A percentile compares a stretch with the other conserved stretches of the same genome.
Evolutionary conservation across 1,284 basidiomycete genomes (phyloP).

Genomic region (Tranzscheliella williamsii): DNA sequence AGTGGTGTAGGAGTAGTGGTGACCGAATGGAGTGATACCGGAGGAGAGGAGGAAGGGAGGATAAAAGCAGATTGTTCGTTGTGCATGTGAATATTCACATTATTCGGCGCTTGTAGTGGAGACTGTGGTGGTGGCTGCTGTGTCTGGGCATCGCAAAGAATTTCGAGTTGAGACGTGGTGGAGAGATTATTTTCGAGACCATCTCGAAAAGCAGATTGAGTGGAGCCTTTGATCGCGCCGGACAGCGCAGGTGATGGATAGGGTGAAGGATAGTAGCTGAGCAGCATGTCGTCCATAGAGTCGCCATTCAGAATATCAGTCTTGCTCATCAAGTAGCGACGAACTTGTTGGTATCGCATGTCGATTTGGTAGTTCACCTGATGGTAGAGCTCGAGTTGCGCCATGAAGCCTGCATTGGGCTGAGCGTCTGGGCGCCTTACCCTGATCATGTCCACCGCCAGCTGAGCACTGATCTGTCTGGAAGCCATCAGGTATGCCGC

Average conservation of each 20-base stretch:
- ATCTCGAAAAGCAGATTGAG: too few species aligned
- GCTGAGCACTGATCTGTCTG: slow-evolving; percentile 43
- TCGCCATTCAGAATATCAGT: slow-evolving; percentile 49
- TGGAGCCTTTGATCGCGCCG: slow-evolving; percentile 11
- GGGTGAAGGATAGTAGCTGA: slow-evolving; percentile 61
- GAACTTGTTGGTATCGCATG: slow-evolving; percentile 59
- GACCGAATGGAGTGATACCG: too few species aligned
- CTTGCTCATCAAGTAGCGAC: slow-evolving; percentile 61
- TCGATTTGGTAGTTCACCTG: slow-evolving; percentile 58
- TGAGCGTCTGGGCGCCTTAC: slow-evolving; percentile 48
- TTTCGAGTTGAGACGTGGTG: neutral
- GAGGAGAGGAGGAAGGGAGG: neutral
- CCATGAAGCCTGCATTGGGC: slow-evolving; percentile 60
- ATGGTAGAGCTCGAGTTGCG: slow-evolving; percentile 61
- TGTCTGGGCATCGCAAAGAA: too few species aligned
- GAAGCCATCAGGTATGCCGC: slow-evolving; percentile 62
- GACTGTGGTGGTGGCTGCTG: too few species aligned
- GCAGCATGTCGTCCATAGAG: slow-evolving; percentile 54
- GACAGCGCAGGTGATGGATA: slow-evolving; percentile 38
- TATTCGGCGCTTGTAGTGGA: too few species aligned
- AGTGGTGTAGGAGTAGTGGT: neutral
- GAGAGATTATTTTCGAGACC: neutral
- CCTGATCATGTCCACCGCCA: slow-evolving; percentile 57
- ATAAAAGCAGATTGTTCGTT: neutral
- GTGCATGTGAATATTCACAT: neutral